A percentile compares a stretch with the other conserved stretches of the same genome.
These are phyloP conservation scores for Choiromyces venosus DNA, from an alignment of 495 filamentous ascomycete genomes.

Conservation along the genomic window DNA sequence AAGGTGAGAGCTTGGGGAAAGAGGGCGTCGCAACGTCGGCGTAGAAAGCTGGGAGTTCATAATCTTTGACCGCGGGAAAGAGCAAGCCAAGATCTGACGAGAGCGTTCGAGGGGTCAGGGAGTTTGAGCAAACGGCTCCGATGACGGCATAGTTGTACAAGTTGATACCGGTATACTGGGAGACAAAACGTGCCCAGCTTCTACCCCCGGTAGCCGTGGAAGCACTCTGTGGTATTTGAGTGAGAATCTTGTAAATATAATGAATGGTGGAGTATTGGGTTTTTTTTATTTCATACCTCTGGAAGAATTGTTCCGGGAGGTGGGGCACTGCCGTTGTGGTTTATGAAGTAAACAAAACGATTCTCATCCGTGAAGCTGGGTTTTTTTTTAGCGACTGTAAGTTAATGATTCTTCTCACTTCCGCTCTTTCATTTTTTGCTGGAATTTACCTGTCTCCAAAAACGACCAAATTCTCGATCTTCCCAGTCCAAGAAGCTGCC, in stretches of 20 bases:
- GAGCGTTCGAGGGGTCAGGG: slow-evolving; percentile 53
- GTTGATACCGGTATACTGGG: slow-evolving; percentile 51
- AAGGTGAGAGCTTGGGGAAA: slow-evolving; percentile 47
- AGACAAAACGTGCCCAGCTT: slow-evolving; percentile 61
- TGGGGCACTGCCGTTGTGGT: slow-evolving; percentile 54
- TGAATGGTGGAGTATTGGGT: neutral
- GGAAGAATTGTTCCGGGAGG: slow-evolving; percentile 54
- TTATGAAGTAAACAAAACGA: slow-evolving; percentile 56
- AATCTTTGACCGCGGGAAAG: slow-evolving; percentile 61
- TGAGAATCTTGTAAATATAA: neutral
- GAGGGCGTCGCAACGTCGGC: slow-evolving; percentile 51
- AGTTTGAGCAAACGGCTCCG: slow-evolving; percentile 65
- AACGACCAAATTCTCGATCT: slow-evolving; percentile 52
- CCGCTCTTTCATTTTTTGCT: neutral
- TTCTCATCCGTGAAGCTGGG: slow-evolving; percentile 65
- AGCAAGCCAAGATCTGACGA: slow-evolving; percentile 45
- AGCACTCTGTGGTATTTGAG: slow-evolving; percentile 45
- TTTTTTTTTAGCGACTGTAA: neutral
- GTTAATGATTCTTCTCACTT: neutral
- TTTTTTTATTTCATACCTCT: slow-evolving; percentile 40
- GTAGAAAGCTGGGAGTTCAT: slow-evolving; percentile 65
- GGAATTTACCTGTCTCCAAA: slow-evolving; percentile 58
- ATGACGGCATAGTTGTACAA: slow-evolving; percentile 69
- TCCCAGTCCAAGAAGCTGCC: slow-evolving; percentile 8
- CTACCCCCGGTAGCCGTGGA: slow-evolving; percentile 58